Evolutionary conservation across 2,329 filamentous ascomycete genomes (phyloP), one percentile per base, ranked within the genome.

Genomic region (Pezicula radicicola): DNA sequence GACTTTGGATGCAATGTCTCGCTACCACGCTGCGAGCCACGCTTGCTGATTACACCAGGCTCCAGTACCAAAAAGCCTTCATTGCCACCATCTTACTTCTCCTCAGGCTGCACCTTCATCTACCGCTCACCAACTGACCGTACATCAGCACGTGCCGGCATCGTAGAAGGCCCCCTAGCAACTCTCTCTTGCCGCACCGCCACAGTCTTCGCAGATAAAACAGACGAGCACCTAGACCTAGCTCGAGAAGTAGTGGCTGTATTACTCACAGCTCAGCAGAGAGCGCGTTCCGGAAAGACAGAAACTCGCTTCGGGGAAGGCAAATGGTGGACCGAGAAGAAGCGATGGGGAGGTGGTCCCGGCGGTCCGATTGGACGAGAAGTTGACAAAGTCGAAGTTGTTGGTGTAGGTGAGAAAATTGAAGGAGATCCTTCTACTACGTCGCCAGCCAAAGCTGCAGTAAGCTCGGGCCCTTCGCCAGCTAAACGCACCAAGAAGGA

Each of bases 341-440:
- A 74, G 33, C 77, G 83, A 51, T 87, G 83, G 83, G 83, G 83
- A 48, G 83, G 83, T 44, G 83, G 81, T 3, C 62, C 76, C 8
- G 83, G 83, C 30, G 83, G 83, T 0, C 79, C 81, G 3, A 85
- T 86, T 55, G 83, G 83, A 2, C 75, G 79, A 25, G 83, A 87
- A 66, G 69, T 80, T 2, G 64, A 65, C 13, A 63, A 35, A 7
- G 19, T 44, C n/a, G 49, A 37, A 42, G 47, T 42, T 9, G 25
- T 42, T 6, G 37, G 36, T n/a, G 25, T 33, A 6, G 40, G 36
- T 3, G 39, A 44, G 36, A 33, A 42, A 36, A 41, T 33, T 18
- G 28, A 42, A 16, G 15, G 10, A 19, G 30, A 39, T 27, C 30
- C 9, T 33, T 33, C 39, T 41, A 13, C 30, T 10, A 33, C 12